phyloP scores from a whole-genome alignment of 2,329 filamentous ascomycete genomes.

The Hirsutella rhossiliensis region DNA sequence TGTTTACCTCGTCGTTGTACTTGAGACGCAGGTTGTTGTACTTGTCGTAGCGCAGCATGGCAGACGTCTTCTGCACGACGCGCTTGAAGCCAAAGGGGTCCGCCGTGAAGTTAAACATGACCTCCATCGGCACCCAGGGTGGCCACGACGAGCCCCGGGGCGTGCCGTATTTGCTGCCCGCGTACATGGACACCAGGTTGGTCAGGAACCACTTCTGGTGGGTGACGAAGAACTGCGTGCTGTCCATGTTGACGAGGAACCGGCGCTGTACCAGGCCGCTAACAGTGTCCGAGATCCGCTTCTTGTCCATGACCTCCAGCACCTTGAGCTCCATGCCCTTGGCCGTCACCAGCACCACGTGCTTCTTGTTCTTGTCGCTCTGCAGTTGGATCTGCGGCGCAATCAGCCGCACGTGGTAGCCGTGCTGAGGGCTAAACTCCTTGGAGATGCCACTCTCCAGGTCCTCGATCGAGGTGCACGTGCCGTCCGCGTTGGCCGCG shows the following conservation, averaged over 20 bases:
- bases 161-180: conserved; percentile 84
- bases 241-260: conserved; percentile 92
- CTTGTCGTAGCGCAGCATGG: conserved; percentile 89
- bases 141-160: conserved; percentile 82
- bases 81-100: conserved; percentile 97
- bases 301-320: conserved; percentile 95
- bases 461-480: conserved; percentile 40
- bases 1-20: conserved; percentile 86
- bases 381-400: conserved; percentile 96
- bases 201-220: conserved; percentile 83
- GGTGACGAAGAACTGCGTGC: conserved; percentile 94
- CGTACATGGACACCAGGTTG: conserved; percentile 82
- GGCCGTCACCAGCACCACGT: conserved; percentile 90
- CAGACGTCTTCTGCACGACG: conserved; percentile 93
- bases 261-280: conserved; percentile 90
- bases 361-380: conserved; percentile 94
- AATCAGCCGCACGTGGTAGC: conserved; percentile 88
- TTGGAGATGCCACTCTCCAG: conserved; percentile 66
- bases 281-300: conserved; percentile 80
- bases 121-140: conserved; percentile 95
- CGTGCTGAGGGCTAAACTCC: conserved; percentile 84
- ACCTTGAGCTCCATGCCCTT: conserved; percentile 99
- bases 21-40: conserved; percentile 95
- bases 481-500: conserved; percentile 18
- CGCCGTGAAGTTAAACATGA: conserved; percentile 92